Base-by-base conservation (phyloP, 148 eudicot genomes). In the Arbutus unedo region DNA sequence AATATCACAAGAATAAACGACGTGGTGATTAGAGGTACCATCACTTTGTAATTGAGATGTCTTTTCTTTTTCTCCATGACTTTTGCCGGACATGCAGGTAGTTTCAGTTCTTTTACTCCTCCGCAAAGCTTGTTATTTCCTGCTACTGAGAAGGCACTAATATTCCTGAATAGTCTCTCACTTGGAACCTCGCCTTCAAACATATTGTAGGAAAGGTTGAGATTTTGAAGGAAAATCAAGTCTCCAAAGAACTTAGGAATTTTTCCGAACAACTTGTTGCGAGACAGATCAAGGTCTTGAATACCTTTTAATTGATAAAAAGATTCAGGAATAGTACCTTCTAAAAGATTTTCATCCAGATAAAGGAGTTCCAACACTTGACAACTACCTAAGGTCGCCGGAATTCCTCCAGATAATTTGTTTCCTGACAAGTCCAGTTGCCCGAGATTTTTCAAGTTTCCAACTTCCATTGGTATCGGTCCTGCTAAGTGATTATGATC, bases 101-200 rank as follows among this genome's bases (percentile, higher is more conserved):
- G 47, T 0, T 64, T 21, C 21, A 86, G 49, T 38, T 14, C 74
- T n/a, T 18, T 4, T 2, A 66, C 66, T 4, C 88, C 88, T 53
- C 85, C 83, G 45, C 88, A 85, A 1, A 85, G 88, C 41, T 75
- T 68, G 3, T 8, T 19, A 76, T 86, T 86, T 15, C 74, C 78
- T 0, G n/a, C 25, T 8, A 86, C 19, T 47, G 83, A 86, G 43
- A 86, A 54, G 0, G 38, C 54, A 21, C 44, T 79, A 8, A 48
- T 1, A 4, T 86, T 82, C 14, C 0, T 48, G 76, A 86, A 83
- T 3, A 83, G 23, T 4, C 88, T 85, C 18, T 67, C 74, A 8
- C 0, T 68, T 4, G 81, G 85, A 49, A 86, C 68, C 4, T 86
- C 81, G 18, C 88, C 85, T 13, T 83, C 83, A 3, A 86, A 44